A percentile compares a stretch with the other conserved stretches of the same genome.
Conservation (phyloP, 2,329 filamentous ascomycete species). For the Ustulina deusta region DNA sequence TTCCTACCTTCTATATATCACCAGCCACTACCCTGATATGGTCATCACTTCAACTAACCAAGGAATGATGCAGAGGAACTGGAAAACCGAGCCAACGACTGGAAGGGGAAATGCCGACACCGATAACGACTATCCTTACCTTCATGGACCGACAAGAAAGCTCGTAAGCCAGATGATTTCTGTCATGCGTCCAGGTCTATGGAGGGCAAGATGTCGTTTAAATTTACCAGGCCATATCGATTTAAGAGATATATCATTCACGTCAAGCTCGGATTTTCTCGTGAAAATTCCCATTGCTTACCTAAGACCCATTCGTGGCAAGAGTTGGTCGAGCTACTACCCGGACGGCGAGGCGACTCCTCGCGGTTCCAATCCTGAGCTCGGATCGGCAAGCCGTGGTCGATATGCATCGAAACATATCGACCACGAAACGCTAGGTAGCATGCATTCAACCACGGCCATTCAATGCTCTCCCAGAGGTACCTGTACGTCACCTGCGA, state of each 20-base stretch:
- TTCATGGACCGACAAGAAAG: not conserved
- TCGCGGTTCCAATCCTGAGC: not conserved
- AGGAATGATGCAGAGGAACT: not conserved
- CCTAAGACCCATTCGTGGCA: not conserved
- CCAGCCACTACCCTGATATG: not conserved
- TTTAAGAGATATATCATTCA: not conserved
- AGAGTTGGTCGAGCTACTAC: not conserved
- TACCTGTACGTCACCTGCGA: not conserved
- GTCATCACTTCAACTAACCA: not conserved
- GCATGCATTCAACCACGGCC: not conserved
- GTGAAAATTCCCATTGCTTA: not conserved
- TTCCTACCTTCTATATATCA: not conserved
- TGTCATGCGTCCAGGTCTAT: slow-evolving; percentile 10
- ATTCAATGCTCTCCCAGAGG: not conserved
- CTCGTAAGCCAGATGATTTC: slow-evolving; percentile 3
- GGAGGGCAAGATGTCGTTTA: not conserved
- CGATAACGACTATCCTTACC: not conserved
- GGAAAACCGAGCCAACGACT: too few species aligned
- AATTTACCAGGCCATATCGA: not conserved
- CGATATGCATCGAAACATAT: too few species aligned
- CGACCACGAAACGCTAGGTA: too few species aligned
- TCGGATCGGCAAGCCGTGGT: not conserved
- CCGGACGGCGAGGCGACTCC: not conserved
- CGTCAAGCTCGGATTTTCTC: not conserved
- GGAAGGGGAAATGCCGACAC: not conserved